Base-by-base conservation (phyloP, 768 basidiomycete species). In the Psilocybe cubensis region DNA sequence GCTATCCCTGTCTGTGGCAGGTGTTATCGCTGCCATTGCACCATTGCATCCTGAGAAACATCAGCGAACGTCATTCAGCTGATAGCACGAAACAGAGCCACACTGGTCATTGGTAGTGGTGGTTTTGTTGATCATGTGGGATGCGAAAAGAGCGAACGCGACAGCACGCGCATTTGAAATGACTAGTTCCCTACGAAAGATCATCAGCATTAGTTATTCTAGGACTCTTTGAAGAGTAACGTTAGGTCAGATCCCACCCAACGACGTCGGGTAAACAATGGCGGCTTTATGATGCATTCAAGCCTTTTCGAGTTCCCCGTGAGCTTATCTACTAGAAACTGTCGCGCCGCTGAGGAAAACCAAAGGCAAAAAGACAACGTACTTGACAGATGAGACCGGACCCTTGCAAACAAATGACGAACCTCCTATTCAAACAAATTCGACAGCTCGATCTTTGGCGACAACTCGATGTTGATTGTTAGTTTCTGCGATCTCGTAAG, bases 261-360 rank as follows among this genome's bases (percentile, higher is more conserved):
- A 14, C 7, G 35, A 38, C 35, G 35, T 11, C 35, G 35, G 14
- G 35, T 11, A n/a, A 38, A 38, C 35, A 11, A 14, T 38, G n/a
- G 12, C 35, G 35, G 35, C 35, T 38, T 38, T 38, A 38, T 5
- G 35, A 8, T 38, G 35, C 5, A 38, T 11, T 38, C 35, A 38
- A 38, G 35, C 44, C 44, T 24, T 46, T 49, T 23, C 48, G 12
- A 31, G 20, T 21, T 24, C 11, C 24, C 14, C 21, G n/a, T 27
- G 45, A 60, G 59, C 42, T 60, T 60, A 52, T 53, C 55, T 11
- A 51, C 54, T 46, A 60, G 54, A 51, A 60, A 52, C 59, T 60
- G 59, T 60, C 59, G 48, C 12, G n/a, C 24, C 20, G 38, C 47
- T 33, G 40, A 53, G 49, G 40, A 29, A 46, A 49, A 56, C 10